These are phyloP conservation scores for Colletotrichum eleusines DNA, from an alignment of 2,329 filamentous ascomycete genomes.

Conservation along the genomic window DNA sequence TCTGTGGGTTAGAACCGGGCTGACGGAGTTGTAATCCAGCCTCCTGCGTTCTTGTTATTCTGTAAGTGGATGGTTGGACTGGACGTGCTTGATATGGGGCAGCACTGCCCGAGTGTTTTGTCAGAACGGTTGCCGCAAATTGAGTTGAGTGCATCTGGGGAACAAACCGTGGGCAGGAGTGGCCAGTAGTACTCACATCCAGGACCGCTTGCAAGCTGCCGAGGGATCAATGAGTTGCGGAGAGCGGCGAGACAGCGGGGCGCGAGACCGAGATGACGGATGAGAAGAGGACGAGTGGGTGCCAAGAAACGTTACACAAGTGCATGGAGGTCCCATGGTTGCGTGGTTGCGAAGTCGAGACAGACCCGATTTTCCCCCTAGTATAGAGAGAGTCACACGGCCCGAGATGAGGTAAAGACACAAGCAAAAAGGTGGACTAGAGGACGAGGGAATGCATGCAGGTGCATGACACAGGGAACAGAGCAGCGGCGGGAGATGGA, in stretches of 20 bases:
- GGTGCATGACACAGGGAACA: constrained; percentile 13
- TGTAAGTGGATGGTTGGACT: neutral
- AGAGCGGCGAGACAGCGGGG: constrained; percentile 13
- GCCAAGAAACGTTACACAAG: constrained; percentile 38
- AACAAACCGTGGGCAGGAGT: neutral
- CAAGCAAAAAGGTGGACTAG: neutral
- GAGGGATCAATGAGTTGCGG: constrained; percentile 1
- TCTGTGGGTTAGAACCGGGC: constrained; percentile 1
- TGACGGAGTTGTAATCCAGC: constrained; percentile 2
- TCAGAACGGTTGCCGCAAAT: neutral
- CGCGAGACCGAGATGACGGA: constrained; percentile 20
- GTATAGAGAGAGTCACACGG: constrained; percentile 37
- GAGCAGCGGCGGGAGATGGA: neutral
- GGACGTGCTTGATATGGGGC: neutral
- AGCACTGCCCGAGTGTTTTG: neutral
- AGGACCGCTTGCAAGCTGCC: neutral
- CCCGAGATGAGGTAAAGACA: constrained; percentile 19
- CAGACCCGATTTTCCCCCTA: constrained; percentile 35
- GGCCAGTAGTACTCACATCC: neutral
- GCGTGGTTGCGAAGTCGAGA: constrained; percentile 33
- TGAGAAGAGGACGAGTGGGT: constrained; percentile 21
- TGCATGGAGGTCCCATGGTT: constrained; percentile 38
- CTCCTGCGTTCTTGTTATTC: constrained; percentile 7
- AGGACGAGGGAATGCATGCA: constrained; percentile 1
- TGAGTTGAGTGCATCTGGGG: neutral